Base-by-base conservation (phyloP, 2,329 filamentous ascomycete genomes). In the Hymenoscyphus repandus region DNA sequence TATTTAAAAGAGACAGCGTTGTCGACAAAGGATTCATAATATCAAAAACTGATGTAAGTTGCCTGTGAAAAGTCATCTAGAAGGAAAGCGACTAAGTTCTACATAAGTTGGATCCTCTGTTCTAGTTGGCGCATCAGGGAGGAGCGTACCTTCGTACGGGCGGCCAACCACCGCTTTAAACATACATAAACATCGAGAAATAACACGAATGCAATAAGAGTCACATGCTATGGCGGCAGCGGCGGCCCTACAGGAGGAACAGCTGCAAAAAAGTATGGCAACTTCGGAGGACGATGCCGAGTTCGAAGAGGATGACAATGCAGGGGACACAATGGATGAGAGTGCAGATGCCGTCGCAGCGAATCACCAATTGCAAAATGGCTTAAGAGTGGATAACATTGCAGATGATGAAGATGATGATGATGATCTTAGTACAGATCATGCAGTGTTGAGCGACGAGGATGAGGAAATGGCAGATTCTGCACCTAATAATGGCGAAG, bases 401-500 rank as follows among this genome's bases (percentile, higher is more conserved):
- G 54, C 41, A 36, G 56, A 57, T 7, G 57, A 51, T 6, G 54
- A 54, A 42, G 60, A 57, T 18, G 69, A 70, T 20, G 69, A 70
- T 17, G 67, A 68, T 30, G 33, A 47, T 39, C 22, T 47, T 13
- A 20, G n/a, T 20, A 27, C 45, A 9, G 63, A 61, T 41, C 53
- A 56, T 37, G 51, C 51, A 20, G 32, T 49, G n/a, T 15, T 56
- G 18, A 47, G 49, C 15, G 64, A 67, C 31, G 63, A 70, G 41
- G 74, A 69, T 47, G 70, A 62, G 47, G 61, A 63, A 37, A 56
- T 62, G 45, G 57, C 44, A 15, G 53, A 61, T 43, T 52, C 50
- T 40, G 52, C 46, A 50, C 58, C 47, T 72, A 74, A 68, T 49
- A 67, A 66, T 42, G 69, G 70, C 38, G 67, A 63, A 37, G 56